Conservation (phyloP, 371 early-diverging fungal species). For the Zopfochytrium polystomum region DNA sequence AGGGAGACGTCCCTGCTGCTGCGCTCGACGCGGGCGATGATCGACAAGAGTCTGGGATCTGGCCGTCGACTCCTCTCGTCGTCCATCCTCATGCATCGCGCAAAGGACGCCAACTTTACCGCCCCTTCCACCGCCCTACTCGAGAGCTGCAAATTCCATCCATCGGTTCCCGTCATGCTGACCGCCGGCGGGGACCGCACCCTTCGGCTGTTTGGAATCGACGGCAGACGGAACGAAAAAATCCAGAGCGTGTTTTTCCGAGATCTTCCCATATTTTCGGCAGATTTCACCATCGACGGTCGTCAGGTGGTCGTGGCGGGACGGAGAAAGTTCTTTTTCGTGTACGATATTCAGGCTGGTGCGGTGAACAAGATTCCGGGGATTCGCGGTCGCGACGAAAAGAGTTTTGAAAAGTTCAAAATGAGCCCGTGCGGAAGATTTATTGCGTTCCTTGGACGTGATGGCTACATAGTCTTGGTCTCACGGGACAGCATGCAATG, state of each 20-base stretch:
- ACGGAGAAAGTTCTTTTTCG: conserved; percentile 71
- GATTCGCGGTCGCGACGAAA: conserved; percentile 64
- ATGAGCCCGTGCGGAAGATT: conserved; percentile 37
- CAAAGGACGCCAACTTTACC: conserved; percentile 73
- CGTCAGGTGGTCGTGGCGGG: conserved; percentile 72
- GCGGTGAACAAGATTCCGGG: conserved; percentile 63
- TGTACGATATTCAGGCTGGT: conserved; percentile 80
- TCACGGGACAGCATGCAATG: conserved; percentile 75
- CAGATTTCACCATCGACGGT: conserved; percentile 74
- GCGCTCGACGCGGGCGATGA: conserved; percentile 29
- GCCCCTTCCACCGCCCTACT: conserved; percentile 47
- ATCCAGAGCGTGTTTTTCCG: conserved; percentile 77
- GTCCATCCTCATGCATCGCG: conserved; percentile 58
- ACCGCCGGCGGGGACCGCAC: conserved; percentile 83
- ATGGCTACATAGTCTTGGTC: conserved; percentile 78
- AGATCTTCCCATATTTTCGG: conserved; percentile 73
- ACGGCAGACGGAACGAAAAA: conserved; percentile 85
- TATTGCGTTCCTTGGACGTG: conserved; percentile 71
- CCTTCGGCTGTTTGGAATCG: conserved; percentile 79
- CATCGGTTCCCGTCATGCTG: conserved; percentile 80
- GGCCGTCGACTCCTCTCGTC: conserved; percentile 57
- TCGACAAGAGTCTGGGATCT: conserved; percentile 16
- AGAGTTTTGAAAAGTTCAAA: conserved; percentile 27
- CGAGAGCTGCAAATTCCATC: conserved; percentile 82
- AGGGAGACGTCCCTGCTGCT: conserved; percentile 14